Evolutionary conservation across 768 basidiomycete species (phyloP), one percentile per base, ranked within the genome.

Genomic region (Boletus insuetus): DNA sequence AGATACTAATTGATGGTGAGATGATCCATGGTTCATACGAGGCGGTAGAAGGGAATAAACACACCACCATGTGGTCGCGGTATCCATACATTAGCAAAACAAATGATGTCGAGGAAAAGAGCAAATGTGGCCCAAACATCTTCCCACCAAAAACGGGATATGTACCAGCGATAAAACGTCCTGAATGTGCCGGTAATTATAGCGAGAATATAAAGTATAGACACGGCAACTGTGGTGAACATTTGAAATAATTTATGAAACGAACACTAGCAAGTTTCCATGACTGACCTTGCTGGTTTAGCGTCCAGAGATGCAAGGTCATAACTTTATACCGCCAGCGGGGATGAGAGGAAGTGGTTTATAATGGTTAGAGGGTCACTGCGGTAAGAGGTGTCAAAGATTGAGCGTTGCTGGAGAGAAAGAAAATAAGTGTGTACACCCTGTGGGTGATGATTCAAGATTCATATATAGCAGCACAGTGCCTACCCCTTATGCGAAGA

Each of bases 71-170:
- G 26, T n/a, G 29, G 29, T 31, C n/a, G 50, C 14, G 16, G 16
- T 14, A 44, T 24, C 45, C 40, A 35, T 10, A 17, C 17, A 24
- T 42, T 26, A 17, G 31, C 13, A 20, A 44, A 16, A 31, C 41
- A 47, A 20, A 13, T 12, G 10, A 56, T 32, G 17, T 44, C 29
- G 16, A 56, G 12, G n/a, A 56, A 9, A 43, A 56, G 39, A 34
- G 46, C 34, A 8, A 46, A 24, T 17, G 10, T 37, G 34, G 34
- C 55, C 55, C 51, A 56, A 19, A 38, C 7, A 19, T 55, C 53
- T 41, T 55, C 53, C 40, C 46, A 55, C 45, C 45, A 37, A 31
- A 56, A 43, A 14, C 24, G 34, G 19, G 53, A 56, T 31, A 38
- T 43, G 17, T 42, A 24, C 45, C 40, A 55, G 16, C 46, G 45